These are phyloP conservation scores for Kodamaea fukazawae DNA, from an alignment of 805 yeast genomes.

Conservation along the genomic window DNA sequence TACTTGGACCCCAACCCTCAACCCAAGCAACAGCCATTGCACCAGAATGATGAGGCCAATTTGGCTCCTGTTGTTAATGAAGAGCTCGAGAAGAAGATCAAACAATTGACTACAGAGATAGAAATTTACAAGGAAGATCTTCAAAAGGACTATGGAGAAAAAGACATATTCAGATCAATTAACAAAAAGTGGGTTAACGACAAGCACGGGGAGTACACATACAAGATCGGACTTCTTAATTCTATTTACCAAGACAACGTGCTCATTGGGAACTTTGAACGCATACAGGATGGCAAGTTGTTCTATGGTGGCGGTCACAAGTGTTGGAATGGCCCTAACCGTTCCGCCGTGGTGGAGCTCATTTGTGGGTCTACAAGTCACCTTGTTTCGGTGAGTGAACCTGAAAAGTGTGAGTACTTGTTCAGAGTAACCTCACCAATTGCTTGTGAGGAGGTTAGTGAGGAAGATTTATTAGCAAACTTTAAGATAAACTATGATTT, in stretches of 20 bases:
- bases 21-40: constrained; percentile 1
- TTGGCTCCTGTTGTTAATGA: constrained; percentile 1
- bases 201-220: constrained; percentile 67
- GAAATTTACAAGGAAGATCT: constrained; percentile 21
- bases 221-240: constrained; percentile 58
- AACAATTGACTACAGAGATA: constrained; percentile 13
- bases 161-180: constrained; percentile 62
- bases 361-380: constrained; percentile 62
- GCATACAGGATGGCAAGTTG: constrained; percentile 26
- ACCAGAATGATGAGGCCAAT: neutral
- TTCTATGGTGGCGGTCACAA: constrained; percentile 62
- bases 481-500: constrained; percentile 15
- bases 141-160: constrained; percentile 50
- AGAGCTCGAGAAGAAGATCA: constrained; percentile 17
- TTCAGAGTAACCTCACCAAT: constrained; percentile 49
- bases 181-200: constrained; percentile 46
- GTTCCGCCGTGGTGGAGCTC: constrained; percentile 64
- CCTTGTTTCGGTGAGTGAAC: constrained; percentile 73
- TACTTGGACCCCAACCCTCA: constrained; percentile 13
- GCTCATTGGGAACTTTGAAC: constrained; percentile 47
- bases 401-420: constrained; percentile 80
- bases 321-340: constrained; percentile 93
- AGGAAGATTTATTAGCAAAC: constrained; percentile 23
- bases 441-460: constrained; percentile 38
- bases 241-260: constrained; percentile 54